These are phyloP conservation scores for Adansonia digitata DNA, from an alignment of 345 rosid species.

Conservation along the genomic window DNA sequence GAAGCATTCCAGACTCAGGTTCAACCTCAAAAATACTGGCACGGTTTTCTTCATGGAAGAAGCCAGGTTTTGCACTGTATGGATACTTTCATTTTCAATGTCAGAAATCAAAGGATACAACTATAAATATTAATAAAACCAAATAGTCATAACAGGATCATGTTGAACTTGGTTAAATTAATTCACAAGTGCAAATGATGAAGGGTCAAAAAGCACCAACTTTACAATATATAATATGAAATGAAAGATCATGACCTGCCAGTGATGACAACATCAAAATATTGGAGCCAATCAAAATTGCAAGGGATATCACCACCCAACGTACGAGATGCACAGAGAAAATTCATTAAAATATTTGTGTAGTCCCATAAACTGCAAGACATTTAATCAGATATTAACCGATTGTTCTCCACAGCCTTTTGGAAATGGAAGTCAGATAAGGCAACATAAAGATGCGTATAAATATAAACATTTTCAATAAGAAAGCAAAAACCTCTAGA, in stretches of 20 bases:
- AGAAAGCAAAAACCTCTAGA: neutral
- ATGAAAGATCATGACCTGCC: conserved; percentile 58
- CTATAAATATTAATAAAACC: neutral
- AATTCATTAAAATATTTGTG: conserved; percentile 92
- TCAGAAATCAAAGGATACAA: conserved; percentile 19
- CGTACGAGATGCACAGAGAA: conserved; percentile 58
- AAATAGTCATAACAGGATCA: neutral
- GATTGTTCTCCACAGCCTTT: neutral
- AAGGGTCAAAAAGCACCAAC: neutral
- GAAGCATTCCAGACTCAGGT: conserved; percentile 75
- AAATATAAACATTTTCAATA: neutral
- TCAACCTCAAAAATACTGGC: conserved; percentile 94
- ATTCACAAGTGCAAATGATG: neutral
- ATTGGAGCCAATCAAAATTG: conserved; percentile 87
- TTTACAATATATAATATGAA: neutral
- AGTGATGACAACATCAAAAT: conserved; percentile 88
- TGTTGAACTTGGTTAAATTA: neutral
- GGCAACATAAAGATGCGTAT: neutral
- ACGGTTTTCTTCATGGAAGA: conserved; percentile 83
- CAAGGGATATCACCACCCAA: conserved; percentile 32
- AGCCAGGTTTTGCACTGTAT: conserved; percentile 90
- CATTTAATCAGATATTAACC: conserved; percentile 5
- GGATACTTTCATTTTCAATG: neutral
- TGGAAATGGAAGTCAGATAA: neutral
- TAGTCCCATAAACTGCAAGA: conserved; percentile 97